These are phyloP conservation scores for Dictyostelium brefeldianum DNA, from an alignment of 78 protist species.

Conservation along the genomic window DNA sequence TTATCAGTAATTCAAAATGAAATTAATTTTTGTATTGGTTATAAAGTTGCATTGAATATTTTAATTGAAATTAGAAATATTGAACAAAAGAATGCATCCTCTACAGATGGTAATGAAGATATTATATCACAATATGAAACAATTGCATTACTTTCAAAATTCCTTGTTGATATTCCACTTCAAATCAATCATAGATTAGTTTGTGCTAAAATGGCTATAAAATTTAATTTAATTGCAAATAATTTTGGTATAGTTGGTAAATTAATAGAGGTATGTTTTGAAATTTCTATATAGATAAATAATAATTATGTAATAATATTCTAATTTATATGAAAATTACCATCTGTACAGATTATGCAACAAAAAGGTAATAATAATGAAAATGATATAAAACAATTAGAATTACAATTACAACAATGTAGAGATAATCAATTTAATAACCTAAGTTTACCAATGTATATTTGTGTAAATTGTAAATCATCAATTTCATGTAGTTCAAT, in stretches of 20 bases:
- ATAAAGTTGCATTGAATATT: conserved; percentile 42
- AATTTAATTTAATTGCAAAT: conserved; percentile 30
- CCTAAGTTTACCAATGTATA: conserved; percentile 37
- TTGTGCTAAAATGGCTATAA: conserved; percentile 73
- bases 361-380: background rate
- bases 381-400: background rate
- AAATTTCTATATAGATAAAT: background rate
- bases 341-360: background rate
- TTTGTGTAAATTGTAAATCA: conserved; percentile 69
- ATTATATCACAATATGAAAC: background rate
- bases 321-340: too few relatives aligned
- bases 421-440: conserved; percentile 7
- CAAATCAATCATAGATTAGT: conserved; percentile 57
- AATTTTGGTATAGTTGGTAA: conserved; percentile 54
- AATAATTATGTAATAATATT: background rate
- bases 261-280: conserved; percentile 7
- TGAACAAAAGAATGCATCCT: background rate
- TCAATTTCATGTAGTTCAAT: background rate
- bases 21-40: conserved; percentile 70
- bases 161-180: conserved; percentile 72
- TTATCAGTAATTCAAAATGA: conserved; percentile 28
- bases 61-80: conserved; percentile 3
- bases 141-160: conserved; percentile 22
- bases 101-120: background rate
- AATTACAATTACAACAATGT: conserved; percentile 6